These are phyloP conservation scores for Cordyceps sp. DNA, from an alignment of 2,329 filamentous ascomycete species.

Conservation along the genomic window DNA sequence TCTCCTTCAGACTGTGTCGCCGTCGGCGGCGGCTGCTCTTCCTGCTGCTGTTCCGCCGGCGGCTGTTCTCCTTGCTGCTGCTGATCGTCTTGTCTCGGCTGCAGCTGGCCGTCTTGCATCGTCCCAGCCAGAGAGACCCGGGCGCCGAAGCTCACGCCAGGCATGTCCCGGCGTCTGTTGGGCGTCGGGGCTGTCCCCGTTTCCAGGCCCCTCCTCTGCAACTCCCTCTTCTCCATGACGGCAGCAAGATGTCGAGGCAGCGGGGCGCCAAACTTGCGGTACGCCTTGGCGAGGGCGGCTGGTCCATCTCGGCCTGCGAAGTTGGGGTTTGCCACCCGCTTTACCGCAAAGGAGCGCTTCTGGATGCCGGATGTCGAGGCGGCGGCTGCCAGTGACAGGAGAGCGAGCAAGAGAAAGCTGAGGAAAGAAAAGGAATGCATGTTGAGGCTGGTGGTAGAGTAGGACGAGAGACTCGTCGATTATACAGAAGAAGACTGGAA, in stretches of 20 bases:
- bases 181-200: not conserved
- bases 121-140: not conserved
- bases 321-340: constrained; percentile 35
- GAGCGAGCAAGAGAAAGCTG: constrained; percentile 3
- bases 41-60: not conserved
- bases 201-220: constrained; percentile 1
- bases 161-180: not conserved
- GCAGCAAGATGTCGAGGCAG: constrained; percentile 25
- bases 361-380: constrained; percentile 18
- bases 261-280: constrained; percentile 48
- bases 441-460: too few species aligned
- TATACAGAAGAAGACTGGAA: too few species aligned
- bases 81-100: not conserved
- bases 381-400: constrained; percentile 30
- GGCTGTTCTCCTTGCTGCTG: not conserved
- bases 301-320: constrained; percentile 40
- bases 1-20: too few species aligned
- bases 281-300: constrained; percentile 45
- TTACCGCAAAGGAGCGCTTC: constrained; percentile 45
- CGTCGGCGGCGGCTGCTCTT: too few species aligned
- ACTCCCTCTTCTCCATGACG: constrained; percentile 12
- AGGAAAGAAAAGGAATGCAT: too few species aligned
- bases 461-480: too few species aligned
- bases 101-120: not conserved
- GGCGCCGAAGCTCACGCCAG: too few species aligned